These are phyloP conservation scores for Clavispora santaluciae DNA, from an alignment of 805 yeast species.

Conservation along the genomic window DNA sequence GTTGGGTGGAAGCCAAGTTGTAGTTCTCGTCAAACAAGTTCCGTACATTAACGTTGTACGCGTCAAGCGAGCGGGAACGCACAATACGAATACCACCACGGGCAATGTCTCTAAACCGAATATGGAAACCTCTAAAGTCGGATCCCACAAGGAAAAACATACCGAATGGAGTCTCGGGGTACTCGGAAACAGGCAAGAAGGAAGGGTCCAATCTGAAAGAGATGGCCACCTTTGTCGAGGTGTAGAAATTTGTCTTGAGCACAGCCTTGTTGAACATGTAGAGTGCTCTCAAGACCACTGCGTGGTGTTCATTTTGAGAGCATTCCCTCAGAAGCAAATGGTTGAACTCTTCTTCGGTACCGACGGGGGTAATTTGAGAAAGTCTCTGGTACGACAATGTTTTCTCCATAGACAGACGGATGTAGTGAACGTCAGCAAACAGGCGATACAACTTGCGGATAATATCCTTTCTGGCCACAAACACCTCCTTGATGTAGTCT, in stretches of 20 bases:
- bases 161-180: slow-evolving; percentile 90
- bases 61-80: slow-evolving; percentile 78
- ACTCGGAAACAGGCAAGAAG: slow-evolving; percentile 79
- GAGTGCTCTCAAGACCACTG: slow-evolving; percentile 75
- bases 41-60: slow-evolving; percentile 77
- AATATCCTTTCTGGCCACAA: slow-evolving; percentile 63
- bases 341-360: slow-evolving; percentile 71
- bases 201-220: slow-evolving; percentile 87
- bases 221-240: slow-evolving; percentile 90
- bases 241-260: slow-evolving; percentile 89
- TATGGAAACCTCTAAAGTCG: slow-evolving; percentile 96
- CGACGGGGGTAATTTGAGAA: slow-evolving; percentile 69
- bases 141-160: slow-evolving; percentile 95
- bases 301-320: slow-evolving; percentile 76
- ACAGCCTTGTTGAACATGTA: slow-evolving; percentile 80
- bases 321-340: slow-evolving; percentile 60
- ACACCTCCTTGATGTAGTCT: slow-evolving; percentile 71
- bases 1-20: slow-evolving; percentile 93
- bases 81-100: slow-evolving; percentile 98
- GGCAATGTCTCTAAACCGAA: slow-evolving; percentile 94
- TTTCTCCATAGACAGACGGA: slow-evolving; percentile 61
- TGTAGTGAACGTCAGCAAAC: slow-evolving; percentile 88
- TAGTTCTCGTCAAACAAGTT: slow-evolving; percentile 94
- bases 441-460: slow-evolving; percentile 81
- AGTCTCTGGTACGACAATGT: slow-evolving; percentile 87